Conservation (phyloP, 148 eudicot species). For the Camellia sinensis region DNA sequence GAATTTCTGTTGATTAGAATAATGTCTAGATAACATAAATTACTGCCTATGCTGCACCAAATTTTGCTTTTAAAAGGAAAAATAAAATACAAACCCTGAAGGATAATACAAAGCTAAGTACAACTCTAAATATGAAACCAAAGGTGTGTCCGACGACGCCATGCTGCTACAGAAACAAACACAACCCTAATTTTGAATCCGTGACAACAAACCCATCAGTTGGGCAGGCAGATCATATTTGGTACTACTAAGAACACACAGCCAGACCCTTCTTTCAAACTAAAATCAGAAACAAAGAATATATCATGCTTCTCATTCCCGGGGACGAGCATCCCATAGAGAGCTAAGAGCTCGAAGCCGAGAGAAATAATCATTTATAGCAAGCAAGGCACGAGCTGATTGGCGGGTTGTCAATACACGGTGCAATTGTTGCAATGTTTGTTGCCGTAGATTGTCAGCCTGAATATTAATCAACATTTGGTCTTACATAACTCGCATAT, state of each 20-base stretch:
- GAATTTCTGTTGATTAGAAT: neutral
- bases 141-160: neutral
- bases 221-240: neutral
- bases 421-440: conserved; percentile 44
- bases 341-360: conserved; percentile 45
- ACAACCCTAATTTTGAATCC: neutral
- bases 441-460: conserved; percentile 45
- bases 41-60: conserved; percentile 2
- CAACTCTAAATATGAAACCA: neutral
- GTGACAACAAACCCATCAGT: neutral
- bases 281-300: neutral
- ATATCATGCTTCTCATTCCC: conserved; percentile 22
- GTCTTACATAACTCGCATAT: neutral
- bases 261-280: neutral
- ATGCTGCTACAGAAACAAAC: conserved; percentile 3
- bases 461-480: neutral
- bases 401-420: conserved; percentile 44
- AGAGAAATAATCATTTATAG: conserved; percentile 42
- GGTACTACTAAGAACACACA: neutral
- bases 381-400: conserved; percentile 43
- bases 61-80: neutral
- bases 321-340: conserved; percentile 43
- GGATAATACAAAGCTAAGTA: neutral
- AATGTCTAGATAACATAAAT: neutral
- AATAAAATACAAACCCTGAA: neutral